These are phyloP conservation scores for Rhododendron molle DNA, from an alignment of 148 eudicot species.

Conservation along the genomic window DNA sequence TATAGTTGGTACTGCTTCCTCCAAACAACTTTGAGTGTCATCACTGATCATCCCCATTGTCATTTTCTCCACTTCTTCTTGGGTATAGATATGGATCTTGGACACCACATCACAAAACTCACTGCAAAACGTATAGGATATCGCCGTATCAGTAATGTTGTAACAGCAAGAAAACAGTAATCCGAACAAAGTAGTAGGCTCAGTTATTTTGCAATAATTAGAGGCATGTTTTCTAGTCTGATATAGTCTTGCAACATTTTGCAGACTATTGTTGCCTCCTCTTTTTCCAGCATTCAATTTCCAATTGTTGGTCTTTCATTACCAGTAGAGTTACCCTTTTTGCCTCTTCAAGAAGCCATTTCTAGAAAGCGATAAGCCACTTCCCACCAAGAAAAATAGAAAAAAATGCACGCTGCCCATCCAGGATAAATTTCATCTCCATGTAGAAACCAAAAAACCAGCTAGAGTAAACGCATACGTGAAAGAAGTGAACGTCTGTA, in stretches of 20 bases:
- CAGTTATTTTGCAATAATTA: neutral
- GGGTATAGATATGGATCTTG: conserved; percentile 81
- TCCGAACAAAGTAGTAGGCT: neutral
- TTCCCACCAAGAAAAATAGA: neutral
- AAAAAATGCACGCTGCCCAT: neutral
- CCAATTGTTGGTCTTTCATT: neutral
- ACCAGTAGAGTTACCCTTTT: neutral
- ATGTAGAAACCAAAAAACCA: neutral
- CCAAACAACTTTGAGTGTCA: conserved; percentile 81
- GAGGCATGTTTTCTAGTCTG: neutral
- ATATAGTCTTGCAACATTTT: neutral
- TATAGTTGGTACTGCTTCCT: conserved; percentile 49
- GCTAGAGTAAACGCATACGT: neutral
- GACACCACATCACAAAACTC: conserved; percentile 73
- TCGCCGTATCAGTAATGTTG: neutral
- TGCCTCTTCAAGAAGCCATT: neutral
- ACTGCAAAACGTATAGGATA: conserved; percentile 32
- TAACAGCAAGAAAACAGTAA: neutral
- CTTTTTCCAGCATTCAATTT: neutral
- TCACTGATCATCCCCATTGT: conserved; percentile 52
- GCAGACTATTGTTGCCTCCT: neutral
- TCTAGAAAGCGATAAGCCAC: neutral
- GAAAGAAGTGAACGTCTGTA: neutral
- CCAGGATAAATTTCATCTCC: no score
- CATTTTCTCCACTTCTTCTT: conserved; percentile 88